Conservation (phyloP, 805 yeast species). For the Diddensiella transvaalensis region DNA sequence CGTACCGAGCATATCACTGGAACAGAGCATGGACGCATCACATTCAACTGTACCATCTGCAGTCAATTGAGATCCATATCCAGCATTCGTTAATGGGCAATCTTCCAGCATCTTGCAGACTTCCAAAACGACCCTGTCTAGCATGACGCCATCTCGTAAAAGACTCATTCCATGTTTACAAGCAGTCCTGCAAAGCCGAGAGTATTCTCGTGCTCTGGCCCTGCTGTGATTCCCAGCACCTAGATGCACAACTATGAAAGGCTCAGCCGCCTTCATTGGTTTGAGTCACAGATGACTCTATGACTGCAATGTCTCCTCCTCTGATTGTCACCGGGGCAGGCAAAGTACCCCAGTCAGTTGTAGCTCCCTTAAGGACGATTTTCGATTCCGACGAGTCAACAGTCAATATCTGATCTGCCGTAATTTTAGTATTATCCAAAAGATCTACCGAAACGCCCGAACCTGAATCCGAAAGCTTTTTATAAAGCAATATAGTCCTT, state of each 20-base stretch:
- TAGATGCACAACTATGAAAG: slow-evolving; percentile 29
- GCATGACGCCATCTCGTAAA: slow-evolving; percentile 18
- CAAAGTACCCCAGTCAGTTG: slow-evolving; percentile 23
- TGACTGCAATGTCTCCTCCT: slow-evolving; percentile 19
- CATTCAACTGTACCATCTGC: slow-evolving; percentile 35
- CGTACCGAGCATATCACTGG: slow-evolving; percentile 22
- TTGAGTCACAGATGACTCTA: slow-evolving; percentile 11
- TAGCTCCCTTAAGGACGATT: slow-evolving; percentile 17
- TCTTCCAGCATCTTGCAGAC: slow-evolving; percentile 35
- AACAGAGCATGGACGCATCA: slow-evolving; percentile 38
- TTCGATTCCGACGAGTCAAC: slow-evolving; percentile 24
- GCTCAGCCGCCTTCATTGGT: slow-evolving; percentile 1
- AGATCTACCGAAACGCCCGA: slow-evolving; percentile 6
- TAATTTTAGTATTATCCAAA: slow-evolving; percentile 5
- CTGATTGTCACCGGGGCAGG: slow-evolving; percentile 16
- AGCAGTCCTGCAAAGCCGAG: slow-evolving; percentile 19
- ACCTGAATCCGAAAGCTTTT: slow-evolving; percentile 6
- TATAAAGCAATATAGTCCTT: slow-evolving; percentile 16
- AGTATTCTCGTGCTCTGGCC: slow-evolving; percentile 12
- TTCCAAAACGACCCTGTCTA: slow-evolving; percentile 23
- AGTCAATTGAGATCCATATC: slow-evolving; percentile 38
- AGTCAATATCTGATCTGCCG: slow-evolving; percentile 18
- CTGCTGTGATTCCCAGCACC: slow-evolving; percentile 35
- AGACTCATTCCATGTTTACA: slow-evolving; percentile 21
- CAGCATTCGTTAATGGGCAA: slow-evolving; percentile 37